Evolutionary conservation across 1,284 basidiomycete genomes (phyloP).

Genomic region (Ganoderma leucocontextum): DNA sequence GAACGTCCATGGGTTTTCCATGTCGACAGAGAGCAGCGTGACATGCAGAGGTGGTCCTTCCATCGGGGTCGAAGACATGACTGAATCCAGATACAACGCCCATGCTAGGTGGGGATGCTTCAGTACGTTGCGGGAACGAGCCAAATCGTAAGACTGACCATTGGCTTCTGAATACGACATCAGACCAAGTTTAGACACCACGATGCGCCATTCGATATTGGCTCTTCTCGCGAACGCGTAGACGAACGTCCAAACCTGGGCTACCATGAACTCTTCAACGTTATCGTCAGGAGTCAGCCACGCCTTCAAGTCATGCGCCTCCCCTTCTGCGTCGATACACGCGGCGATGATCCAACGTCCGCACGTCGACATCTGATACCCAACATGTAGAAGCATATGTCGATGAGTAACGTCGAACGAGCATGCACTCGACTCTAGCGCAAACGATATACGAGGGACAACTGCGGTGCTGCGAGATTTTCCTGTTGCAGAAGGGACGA

Average conservation of each 20-base stretch:
- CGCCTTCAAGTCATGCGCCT: constrained; percentile 70
- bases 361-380: constrained; percentile 68
- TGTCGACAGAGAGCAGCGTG: constrained; percentile 63
- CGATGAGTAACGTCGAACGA: constrained; percentile 75
- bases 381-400: constrained; percentile 78
- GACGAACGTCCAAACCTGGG: constrained; percentile 74
- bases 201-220: constrained; percentile 81
- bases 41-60: constrained; percentile 59
- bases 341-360: constrained; percentile 79
- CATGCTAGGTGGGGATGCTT: constrained; percentile 60
- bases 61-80: constrained; percentile 40
- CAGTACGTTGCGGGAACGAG: constrained; percentile 12
- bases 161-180: constrained; percentile 68
- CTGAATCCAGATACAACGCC: constrained; percentile 57
- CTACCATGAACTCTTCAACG: constrained; percentile 52
- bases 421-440: constrained; percentile 51
- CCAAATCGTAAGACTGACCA: constrained; percentile 54
- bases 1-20: constrained; percentile 60
- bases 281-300: constrained; percentile 64
- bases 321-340: constrained; percentile 81
- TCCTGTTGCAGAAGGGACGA: constrained; percentile 57
- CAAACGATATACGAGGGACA: constrained; percentile 48
- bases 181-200: constrained; percentile 70
- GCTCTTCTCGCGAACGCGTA: constrained; percentile 65
- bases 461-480: constrained; percentile 32